Base-by-base conservation (phyloP, 2,329 filamentous ascomycete species). In the Sordariomycetes sp. region DNA sequence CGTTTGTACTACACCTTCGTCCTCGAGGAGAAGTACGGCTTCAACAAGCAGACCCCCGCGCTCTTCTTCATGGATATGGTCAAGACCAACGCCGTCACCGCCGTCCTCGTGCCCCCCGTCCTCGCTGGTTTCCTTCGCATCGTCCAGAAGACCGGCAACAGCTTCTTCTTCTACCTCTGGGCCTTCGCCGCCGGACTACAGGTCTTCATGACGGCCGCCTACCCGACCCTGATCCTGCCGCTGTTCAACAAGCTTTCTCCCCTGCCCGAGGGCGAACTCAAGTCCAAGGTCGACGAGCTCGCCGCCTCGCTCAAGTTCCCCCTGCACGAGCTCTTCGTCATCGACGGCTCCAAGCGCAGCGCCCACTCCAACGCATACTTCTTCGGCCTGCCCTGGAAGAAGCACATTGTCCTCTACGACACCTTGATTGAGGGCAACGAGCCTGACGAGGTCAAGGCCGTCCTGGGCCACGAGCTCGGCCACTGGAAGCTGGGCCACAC, bases 391-490 rank as follows among this genome's bases (percentile, higher is more conserved):
- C 92, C 92, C 27, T 98, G 90, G 88, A 95, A 95, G 75, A 96
- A 96, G 75, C 93, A 96, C 68, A 98, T 98, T 66, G 92, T 98
- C 51, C 93, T 98, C 54, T 98, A 94, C 57, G 92, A 98, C 56
- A 98, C 93, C 5, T 65, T 98, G 42, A 87, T 98, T 42, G 90
- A 95, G 62, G 94, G 96, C 75, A 92, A 83, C 57, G 78, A 88
- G 42, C 79, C 84, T 4, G 74, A 92, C 52, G 92, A 98, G 61
- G 88, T 98, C 26, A 86, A 94, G 39, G 90, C 92, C 44, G 88
- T 98, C 34, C 68, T 98, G 35, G 88, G 86, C 23, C 92, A 98
- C 57, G 92, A 98, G 62, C 75, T 98, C 31, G 92, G 92, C 33
- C 92, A 98, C 67, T 98, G 92, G 92, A 90, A 82, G 50, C 75